Conservation (phyloP, 768 basidiomycete genomes). For the Suillus sp. region DNA sequence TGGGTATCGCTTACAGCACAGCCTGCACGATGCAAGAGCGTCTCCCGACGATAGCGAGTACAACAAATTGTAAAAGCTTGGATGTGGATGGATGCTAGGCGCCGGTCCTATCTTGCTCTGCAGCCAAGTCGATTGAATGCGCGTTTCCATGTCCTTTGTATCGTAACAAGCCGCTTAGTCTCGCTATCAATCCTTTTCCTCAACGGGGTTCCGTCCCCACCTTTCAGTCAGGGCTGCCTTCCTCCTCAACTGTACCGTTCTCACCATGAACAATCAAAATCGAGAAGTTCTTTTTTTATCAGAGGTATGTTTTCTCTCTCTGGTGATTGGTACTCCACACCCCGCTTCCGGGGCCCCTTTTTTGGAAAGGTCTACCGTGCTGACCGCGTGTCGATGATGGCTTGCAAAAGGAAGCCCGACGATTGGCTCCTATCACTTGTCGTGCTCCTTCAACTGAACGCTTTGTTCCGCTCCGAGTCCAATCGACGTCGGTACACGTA, state of each 20-base stretch:
- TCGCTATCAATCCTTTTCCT: background rate
- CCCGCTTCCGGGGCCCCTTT: background rate
- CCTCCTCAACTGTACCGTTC: background rate
- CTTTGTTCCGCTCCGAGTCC: constrained; percentile 1
- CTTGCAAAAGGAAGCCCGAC: background rate
- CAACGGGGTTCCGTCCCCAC: background rate
- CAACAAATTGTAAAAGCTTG: too few species aligned
- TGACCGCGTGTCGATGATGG: background rate
- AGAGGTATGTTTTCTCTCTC: constrained; percentile 1
- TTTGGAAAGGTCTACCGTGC: background rate
- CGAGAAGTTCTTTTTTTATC: background rate
- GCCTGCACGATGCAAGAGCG: background rate
- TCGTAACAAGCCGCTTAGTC: too few species aligned
- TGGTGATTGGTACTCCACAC: background rate
- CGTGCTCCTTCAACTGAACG: background rate
- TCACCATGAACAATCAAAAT: background rate
- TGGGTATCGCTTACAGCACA: background rate
- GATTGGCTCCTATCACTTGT: background rate
- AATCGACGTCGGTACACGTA: background rate
- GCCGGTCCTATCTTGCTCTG: too few species aligned
- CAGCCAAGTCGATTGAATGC: background rate
- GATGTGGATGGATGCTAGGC: background rate
- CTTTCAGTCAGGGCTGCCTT: background rate
- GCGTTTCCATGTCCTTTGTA: background rate
- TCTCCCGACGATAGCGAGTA: too few species aligned